Base-by-base conservation (phyloP, 225 moss, liverwort and hornwort species). In the Polytrichum commune region DNA sequence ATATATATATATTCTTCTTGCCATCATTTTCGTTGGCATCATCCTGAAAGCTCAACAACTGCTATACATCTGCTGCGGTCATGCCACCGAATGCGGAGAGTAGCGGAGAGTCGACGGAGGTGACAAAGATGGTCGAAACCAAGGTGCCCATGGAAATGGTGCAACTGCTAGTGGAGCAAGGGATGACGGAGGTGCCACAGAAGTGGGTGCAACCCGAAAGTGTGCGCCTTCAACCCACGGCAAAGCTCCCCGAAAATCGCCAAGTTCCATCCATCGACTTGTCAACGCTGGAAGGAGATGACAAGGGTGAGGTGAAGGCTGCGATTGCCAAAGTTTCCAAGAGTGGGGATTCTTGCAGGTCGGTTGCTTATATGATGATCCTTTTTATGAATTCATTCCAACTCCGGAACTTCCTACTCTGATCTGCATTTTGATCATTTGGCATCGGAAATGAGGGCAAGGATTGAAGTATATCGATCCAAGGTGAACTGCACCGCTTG, bases 301-400 rank as follows among this genome's bases (percentile, higher is more conserved):
- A 30, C 53, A 60, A 65, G 60, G 68, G 66, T 7, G 61, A 84
- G 27, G 74, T 68, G 22, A 56, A 80, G 57, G 65, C 69, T 6
- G 70, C 69, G 62, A 9, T 80, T 38, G 65, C 74, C 61, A 64
- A 61, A 54, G 84, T 75, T 27, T 77, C 77, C 55, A 69, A 80
- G 80, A 74, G n/a, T 80, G 77, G 80, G 80, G 84, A 56, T 84
- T 77, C 72, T 80, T 84, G 55, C 84, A 84, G 84, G 77, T 84
- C 10, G 8, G 16, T 6, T 75, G 63, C 10, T 29, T 32, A 4
- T 13, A 10, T 23, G 23, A 20, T 56, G 30, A 6, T 9, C 35
- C 7, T 29, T 16, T 29, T 3, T 22, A 58, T 5, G 23, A 58
- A 58, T 19, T 20, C 3, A 46, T 46, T 13, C 38, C 58, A 23